Conservation (phyloP, 1,284 basidiomycete species). For the Microbotryum violaceum region DNA sequence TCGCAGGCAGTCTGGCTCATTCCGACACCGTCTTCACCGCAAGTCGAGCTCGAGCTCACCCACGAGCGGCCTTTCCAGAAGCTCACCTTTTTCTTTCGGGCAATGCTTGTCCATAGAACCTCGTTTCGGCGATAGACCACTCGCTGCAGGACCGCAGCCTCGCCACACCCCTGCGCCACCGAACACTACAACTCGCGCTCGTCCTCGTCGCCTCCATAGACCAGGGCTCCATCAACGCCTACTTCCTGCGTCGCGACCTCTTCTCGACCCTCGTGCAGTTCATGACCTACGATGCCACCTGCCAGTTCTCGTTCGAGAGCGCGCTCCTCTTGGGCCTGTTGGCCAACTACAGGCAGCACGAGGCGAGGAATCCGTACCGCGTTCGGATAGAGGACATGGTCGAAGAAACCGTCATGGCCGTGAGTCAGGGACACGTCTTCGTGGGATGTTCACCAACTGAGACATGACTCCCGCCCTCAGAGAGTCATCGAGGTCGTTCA, state of each 20-base stretch:
- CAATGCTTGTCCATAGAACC: constrained; percentile 24
- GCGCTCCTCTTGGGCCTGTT: constrained; percentile 33
- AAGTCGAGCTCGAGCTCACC: neutral
- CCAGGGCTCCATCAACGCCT: constrained; percentile 34
- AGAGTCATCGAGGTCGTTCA: constrained; percentile 23
- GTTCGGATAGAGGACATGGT: constrained; percentile 38
- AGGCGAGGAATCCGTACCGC: constrained; percentile 35
- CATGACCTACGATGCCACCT: constrained; percentile 15
- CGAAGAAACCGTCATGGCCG: constrained; percentile 36
- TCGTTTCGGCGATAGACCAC: constrained; percentile 34
- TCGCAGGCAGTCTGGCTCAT: constrained; percentile 33
- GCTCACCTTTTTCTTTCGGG: neutral
- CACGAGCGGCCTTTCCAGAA: neutral
- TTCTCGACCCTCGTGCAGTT: constrained; percentile 33
- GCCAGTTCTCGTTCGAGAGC: constrained; percentile 18
- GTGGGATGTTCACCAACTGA: neutral
- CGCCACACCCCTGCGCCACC: constrained; percentile 30
- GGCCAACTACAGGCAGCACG: constrained; percentile 34
- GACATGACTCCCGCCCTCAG: neutral
- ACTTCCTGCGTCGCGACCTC: constrained; percentile 38
- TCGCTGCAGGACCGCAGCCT: constrained; percentile 25
- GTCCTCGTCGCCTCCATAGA: constrained; percentile 32
- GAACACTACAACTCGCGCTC: constrained; percentile 33
- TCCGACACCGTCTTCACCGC: constrained; percentile 33
- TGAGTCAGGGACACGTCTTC: constrained; percentile 3